phyloP scores from a whole-genome alignment of 176 grass and related monocot genomes.

The Oryza rufipogon region DNA sequence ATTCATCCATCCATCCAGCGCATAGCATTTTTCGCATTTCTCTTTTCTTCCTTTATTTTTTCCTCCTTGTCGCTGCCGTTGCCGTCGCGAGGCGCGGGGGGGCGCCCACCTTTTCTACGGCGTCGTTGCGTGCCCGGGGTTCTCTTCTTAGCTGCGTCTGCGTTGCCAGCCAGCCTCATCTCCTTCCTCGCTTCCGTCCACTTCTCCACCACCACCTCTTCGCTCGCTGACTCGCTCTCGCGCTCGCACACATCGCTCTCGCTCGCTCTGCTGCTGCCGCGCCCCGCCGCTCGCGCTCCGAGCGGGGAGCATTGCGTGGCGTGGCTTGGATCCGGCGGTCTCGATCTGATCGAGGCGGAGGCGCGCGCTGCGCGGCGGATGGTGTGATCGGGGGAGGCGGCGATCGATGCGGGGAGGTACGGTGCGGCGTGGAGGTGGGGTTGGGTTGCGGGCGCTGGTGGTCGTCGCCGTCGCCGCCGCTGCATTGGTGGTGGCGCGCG shows the following conservation, averaged over 20 bases:
- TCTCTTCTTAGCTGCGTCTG: not conserved
- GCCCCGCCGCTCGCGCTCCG: not conserved
- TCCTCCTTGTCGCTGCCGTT: not conserved
- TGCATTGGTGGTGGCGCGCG: conserved; percentile 44
- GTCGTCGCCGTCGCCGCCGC: not conserved
- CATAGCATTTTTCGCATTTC: not conserved
- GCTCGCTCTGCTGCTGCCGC: not conserved
- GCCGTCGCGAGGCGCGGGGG: not conserved
- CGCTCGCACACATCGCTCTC: conserved; percentile 24
- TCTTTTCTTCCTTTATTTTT: not conserved
- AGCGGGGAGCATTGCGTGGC: conserved; percentile 1
- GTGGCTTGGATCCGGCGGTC: conserved; percentile 25
- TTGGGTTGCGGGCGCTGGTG: not conserved
- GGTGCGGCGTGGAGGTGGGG: not conserved
- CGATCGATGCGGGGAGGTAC: conserved; percentile 19
- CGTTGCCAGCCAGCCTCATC: not conserved
- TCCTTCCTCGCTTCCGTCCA: conserved; percentile 3
- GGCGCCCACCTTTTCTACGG: not conserved
- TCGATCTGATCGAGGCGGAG: conserved; percentile 15
- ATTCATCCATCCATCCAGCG: not conserved
- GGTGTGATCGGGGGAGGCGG: conserved; percentile 36
- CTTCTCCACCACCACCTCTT: not conserved
- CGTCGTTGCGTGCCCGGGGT: conserved; percentile 6
- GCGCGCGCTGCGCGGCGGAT: conserved; percentile 26
- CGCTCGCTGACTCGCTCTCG: not conserved